Evolutionary conservation across 495 filamentous ascomycete species (phyloP).

Genomic region (Pseudevernia furfuracea): DNA sequence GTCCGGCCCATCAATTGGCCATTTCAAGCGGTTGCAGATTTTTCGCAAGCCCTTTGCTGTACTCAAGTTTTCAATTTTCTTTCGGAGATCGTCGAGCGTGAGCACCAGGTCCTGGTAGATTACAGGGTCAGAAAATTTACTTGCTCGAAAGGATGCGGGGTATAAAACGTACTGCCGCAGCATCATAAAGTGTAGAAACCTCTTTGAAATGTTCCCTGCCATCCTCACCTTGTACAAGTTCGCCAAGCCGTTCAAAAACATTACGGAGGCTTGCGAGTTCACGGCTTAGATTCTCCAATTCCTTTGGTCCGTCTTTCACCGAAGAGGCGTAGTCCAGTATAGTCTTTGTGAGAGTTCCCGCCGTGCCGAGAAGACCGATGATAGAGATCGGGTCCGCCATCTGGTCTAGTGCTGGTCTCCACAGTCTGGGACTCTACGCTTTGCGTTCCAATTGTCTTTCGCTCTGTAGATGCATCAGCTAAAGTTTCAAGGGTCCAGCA

Average conservation of each 20-base stretch:
- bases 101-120: not conserved
- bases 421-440: not conserved
- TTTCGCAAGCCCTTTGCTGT: constrained; percentile 2
- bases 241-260: not conserved
- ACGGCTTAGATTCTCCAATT: not conserved
- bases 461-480: not conserved
- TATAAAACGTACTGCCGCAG: not conserved
- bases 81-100: not conserved
- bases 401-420: not conserved
- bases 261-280: not conserved
- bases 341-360: not conserved
- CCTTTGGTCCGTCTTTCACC: not conserved
- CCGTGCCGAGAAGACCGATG: constrained; percentile 7
- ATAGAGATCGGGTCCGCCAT: constrained; percentile 13
- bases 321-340: constrained; percentile 3
- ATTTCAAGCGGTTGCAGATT: not conserved
- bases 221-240: not conserved
- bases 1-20: not conserved
- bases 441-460: no score
- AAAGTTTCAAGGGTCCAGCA: no score
- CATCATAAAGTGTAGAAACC: not conserved
- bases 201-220: not conserved
- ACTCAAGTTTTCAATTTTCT: not conserved
- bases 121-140: not conserved
- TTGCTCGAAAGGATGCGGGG: no score